Conservation (phyloP, 202 grass and related monocot genomes). For the Setaria viridis region DNA sequence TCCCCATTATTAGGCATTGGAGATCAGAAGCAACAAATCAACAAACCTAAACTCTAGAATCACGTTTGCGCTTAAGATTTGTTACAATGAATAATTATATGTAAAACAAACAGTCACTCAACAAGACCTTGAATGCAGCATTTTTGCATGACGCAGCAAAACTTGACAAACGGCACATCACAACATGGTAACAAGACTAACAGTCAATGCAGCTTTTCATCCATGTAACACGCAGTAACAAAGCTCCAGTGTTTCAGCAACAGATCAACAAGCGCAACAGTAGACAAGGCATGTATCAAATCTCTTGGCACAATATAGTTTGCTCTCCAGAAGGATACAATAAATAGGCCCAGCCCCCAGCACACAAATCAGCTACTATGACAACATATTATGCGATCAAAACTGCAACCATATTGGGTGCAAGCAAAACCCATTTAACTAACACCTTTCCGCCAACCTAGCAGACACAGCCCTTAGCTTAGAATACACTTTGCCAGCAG, state of each 20-base stretch:
- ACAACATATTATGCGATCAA: slow-evolving; percentile 26
- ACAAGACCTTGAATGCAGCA: too few relatives aligned
- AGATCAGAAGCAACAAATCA: neutral
- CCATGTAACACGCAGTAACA: neutral
- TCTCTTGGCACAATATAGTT: neutral
- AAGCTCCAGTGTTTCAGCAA: neutral
- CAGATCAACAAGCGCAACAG: neutral
- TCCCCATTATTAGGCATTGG: too few relatives aligned
- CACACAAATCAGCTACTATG: slow-evolving; percentile 33
- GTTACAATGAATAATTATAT: neutral
- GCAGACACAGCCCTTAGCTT: slow-evolving; percentile 85
- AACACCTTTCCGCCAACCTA: slow-evolving; percentile 64
- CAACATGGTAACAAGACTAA: neutral
- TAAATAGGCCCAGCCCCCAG: neutral
- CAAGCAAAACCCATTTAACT: neutral
- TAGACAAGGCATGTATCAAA: slow-evolving; percentile 13
- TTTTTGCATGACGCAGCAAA: neutral
- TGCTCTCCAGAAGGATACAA: slow-evolving; percentile 21
- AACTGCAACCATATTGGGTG: slow-evolving; percentile 18
- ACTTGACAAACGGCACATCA: neutral
- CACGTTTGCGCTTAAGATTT: too few relatives aligned
- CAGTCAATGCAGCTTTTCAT: neutral
- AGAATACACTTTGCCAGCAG: slow-evolving; percentile 91
- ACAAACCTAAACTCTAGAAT: neutral
- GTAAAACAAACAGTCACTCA: neutral